Percentiles rank a stretch among this genome's conserved stretches.
Conservation (phyloP, 257 asterid genomes). For the Pogostemon cablin region DNA sequence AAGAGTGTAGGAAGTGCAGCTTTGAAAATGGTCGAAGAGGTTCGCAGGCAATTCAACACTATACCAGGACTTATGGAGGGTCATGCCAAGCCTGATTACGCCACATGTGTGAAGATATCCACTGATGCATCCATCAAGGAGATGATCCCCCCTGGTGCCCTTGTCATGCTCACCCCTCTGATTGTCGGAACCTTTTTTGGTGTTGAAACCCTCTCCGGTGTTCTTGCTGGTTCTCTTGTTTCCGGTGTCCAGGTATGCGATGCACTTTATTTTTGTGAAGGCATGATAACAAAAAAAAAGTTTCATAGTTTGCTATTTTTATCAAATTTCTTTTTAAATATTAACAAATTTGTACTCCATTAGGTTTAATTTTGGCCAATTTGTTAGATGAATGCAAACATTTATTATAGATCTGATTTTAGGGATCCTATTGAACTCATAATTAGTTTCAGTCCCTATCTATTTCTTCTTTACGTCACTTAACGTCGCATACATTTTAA, state of each 20-base stretch:
- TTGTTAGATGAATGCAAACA: no score
- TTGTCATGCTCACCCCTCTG: conserved; percentile 90
- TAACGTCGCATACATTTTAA: no score
- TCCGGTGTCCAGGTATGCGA: conserved; percentile 85
- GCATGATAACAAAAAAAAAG: background rate
- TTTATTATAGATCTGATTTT: no score
- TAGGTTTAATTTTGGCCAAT: no score
- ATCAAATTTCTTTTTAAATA: no score
- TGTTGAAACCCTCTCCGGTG: conserved; percentile 87
- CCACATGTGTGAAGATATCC: conserved; percentile 85
- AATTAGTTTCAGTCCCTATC: no score
- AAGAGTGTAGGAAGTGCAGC: conserved; percentile 95
- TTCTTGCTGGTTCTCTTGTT: conserved; percentile 89
- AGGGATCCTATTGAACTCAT: no score
- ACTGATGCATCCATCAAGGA: conserved; percentile 90
- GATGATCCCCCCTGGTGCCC: conserved; percentile 94
- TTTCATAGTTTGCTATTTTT: no score
- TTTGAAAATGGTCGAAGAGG: conserved; percentile 91
- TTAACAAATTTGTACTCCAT: no score
- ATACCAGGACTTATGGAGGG: conserved; percentile 91
- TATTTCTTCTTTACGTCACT: no score
- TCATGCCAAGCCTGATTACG: conserved; percentile 71
- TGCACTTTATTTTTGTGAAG: background rate
- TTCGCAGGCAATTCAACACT: conserved; percentile 80
- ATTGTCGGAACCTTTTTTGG: conserved; percentile 82